Base-by-base conservation (phyloP, 2,329 filamentous ascomycete genomes). In the Pseudocercospora pini-densiflorae region DNA sequence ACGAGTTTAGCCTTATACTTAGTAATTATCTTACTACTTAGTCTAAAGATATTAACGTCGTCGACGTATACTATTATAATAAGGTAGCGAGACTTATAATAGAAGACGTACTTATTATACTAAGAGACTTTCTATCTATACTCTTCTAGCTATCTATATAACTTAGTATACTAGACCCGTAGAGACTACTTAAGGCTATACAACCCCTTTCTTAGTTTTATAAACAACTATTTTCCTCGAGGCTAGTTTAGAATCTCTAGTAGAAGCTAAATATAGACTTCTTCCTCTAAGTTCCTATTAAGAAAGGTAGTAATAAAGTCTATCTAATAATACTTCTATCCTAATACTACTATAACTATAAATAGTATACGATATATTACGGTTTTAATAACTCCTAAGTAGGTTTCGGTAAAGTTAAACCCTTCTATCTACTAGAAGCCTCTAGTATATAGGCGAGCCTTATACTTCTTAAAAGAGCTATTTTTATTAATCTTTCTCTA, bases 301-400 rank as follows among this genome's bases (percentile, higher is more conserved):
- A 59, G 33, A 12, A 59, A 59, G 14, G 9, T 24, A 36, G 29
- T 59, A 59, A 59, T 31, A 10, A 59, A 36, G 23, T 59, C 55
- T 59, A 59, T 59, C 33, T 59, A 59, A 21, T 59, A 59, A 40
- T 40, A 59, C 29, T 36, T 59, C 55, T 59, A 59, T 7, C 14
- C 23, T n/a, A 40, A 7, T 23, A 21, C 24, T 16, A 23, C 29
- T 29, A 36, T 19, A 2, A 59, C 14, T 16, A 1, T 14, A 14
- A 59, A 59, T 16, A 59, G 55, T n/a, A 59, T 12, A 19, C n/a
- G n/a, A 24, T 59, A 59, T 6, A 14, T 31, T 3, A 14, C 29
- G n/a, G 19, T 40, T 12, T 59, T 59, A 19, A 59, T 24, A n/a
- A 59, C n/a, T 7, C 14, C 33, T 19, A 31, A 59, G 27, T 59